A percentile compares a stretch with the other conserved stretches of the same genome.
These are phyloP conservation scores for Conringia planisiliqua DNA, from an alignment of 345 rosid genomes.

Conservation along the genomic window DNA sequence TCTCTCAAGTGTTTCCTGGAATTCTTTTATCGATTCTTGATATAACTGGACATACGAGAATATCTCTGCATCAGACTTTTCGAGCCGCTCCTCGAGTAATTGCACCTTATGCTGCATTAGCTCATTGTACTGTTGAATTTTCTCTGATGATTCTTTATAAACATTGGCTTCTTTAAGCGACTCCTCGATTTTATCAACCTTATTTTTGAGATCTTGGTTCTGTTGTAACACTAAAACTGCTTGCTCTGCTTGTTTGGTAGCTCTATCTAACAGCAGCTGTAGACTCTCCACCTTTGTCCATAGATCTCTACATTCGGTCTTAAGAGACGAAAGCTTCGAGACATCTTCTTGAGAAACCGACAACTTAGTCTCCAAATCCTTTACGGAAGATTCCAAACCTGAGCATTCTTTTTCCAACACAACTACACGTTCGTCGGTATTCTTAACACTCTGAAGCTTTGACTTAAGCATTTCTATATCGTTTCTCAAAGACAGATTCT, in stretches of 20 bases:
- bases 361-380: constrained; percentile 69
- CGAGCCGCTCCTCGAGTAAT: constrained; percentile 76
- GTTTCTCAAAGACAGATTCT: constrained; percentile 59
- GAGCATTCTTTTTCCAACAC: constrained; percentile 64
- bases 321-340: constrained; percentile 57
- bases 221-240: constrained; percentile 70
- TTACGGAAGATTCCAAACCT: constrained; percentile 59
- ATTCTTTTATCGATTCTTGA: constrained; percentile 80
- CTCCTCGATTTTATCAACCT: constrained; percentile 82
- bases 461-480: constrained; percentile 64
- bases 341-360: constrained; percentile 67
- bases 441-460: constrained; percentile 48
- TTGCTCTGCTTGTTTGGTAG: constrained; percentile 83
- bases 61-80: constrained; percentile 87
- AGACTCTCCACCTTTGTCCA: constrained; percentile 69
- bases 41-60: constrained; percentile 66
- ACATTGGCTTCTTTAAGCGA: constrained; percentile 68
- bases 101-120: constrained; percentile 82
- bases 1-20: constrained; percentile 74
- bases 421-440: constrained; percentile 61
- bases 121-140: constrained; percentile 68
- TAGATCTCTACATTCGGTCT: constrained; percentile 66
- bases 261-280: constrained; percentile 61
- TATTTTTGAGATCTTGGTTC: constrained; percentile 73
- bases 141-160: constrained; percentile 74